Percentiles rank a stretch among this genome's conserved stretches.
Evolutionary conservation across 169 alveolate species (phyloP).

Genomic region (Plasmodium gonderi): DNA sequence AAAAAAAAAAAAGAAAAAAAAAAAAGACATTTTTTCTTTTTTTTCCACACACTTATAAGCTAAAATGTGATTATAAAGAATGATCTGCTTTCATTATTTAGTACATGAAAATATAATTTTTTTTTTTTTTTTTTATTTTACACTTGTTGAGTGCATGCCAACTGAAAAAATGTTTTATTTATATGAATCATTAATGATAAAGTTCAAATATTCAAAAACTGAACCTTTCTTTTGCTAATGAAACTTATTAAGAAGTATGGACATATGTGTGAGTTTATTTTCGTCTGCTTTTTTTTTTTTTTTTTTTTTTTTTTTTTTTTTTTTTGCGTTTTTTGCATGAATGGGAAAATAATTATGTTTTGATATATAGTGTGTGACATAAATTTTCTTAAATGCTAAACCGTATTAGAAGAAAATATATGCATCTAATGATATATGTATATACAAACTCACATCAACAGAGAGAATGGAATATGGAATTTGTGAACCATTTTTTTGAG

Average conservation of each 20-base stretch:
- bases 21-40: constrained; percentile 1
- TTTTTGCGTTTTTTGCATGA: constrained; percentile 2
- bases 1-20: neutral
- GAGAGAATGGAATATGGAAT: neutral
- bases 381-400: neutral
- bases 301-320: constrained; percentile 13
- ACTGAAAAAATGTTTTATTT: neutral
- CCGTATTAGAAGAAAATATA: neutral
- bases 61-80: neutral
- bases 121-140: neutral
- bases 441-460: neutral
- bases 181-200: constrained; percentile 1
- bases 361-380: neutral
- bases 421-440: neutral
- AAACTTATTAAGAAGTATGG: neutral
- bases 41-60: neutral
- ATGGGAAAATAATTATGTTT: neutral
- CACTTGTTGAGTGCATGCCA: constrained; percentile 11
- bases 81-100: neutral
- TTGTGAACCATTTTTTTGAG: neutral
- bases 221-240: constrained; percentile 33
- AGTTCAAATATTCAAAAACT: constrained; percentile 14
- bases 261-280: neutral
- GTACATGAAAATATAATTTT: neutral
- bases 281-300: neutral